Evolutionary conservation across 164 flowering plant genomes (phyloP).

Genomic region (Liquidambar formosana): DNA sequence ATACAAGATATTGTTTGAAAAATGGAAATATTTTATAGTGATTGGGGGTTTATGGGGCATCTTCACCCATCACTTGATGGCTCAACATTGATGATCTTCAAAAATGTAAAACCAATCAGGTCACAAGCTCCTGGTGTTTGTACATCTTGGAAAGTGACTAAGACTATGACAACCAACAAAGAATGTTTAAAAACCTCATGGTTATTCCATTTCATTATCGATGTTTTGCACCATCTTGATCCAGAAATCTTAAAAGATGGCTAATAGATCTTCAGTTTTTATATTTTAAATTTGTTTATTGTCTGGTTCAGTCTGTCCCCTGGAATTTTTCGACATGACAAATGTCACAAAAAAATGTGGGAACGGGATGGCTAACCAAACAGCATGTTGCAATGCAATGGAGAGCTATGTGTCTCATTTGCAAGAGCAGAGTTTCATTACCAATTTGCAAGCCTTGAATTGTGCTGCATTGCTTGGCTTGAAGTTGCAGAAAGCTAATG

Average conservation of each 20-base stretch:
- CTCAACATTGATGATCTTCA: too few relatives aligned
- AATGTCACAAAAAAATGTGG: conserved; percentile 41
- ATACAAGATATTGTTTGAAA: too few relatives aligned
- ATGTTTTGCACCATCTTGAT: background rate
- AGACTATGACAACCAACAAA: too few relatives aligned
- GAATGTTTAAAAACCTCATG: too few relatives aligned
- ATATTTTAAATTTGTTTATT: background rate
- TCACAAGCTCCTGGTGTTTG: too few relatives aligned
- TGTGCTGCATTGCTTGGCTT: conserved; percentile 73
- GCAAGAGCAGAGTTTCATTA: conserved; percentile 73
- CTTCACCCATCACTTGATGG: too few relatives aligned
- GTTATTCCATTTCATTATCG: too few relatives aligned
- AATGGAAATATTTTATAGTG: too few relatives aligned
- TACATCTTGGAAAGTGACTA: too few relatives aligned
- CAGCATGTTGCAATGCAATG: conserved; percentile 63
- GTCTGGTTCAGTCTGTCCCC: conserved; percentile 60
- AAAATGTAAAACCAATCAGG: too few relatives aligned
- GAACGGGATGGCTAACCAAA: conserved; percentile 33
- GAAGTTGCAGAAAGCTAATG: conserved; percentile 55
- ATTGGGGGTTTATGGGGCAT: too few relatives aligned
- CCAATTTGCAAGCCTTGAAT: conserved; percentile 79
- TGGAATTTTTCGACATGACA: conserved; percentile 49
- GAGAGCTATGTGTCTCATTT: conserved; percentile 54
- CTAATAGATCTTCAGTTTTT: background rate
- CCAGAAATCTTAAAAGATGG: too few relatives aligned